Evolutionary conservation across 352 stramenopile species (phyloP).

Genomic region (Globisporangium apiculatum): DNA sequence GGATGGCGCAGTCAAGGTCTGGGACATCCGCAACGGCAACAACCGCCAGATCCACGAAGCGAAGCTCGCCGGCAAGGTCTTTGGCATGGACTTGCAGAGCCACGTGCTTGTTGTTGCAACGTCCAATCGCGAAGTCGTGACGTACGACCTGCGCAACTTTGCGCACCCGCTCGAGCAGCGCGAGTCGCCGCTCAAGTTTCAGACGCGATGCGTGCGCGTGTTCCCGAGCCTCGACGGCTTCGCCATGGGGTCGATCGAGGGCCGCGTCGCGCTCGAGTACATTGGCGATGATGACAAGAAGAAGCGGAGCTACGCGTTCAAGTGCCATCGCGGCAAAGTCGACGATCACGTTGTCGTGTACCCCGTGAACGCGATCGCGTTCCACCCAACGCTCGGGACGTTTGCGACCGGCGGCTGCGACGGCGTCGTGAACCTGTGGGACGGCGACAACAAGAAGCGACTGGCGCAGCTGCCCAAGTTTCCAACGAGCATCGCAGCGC

Average conservation of each 20-base stretch:
- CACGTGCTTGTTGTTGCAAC: constrained; percentile 57
- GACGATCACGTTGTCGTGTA: constrained; percentile 86
- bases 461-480: constrained; percentile 80
- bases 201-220: constrained; percentile 86
- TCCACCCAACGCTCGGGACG: constrained; percentile 91
- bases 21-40: constrained; percentile 54
- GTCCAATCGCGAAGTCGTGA: constrained; percentile 42
- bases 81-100: constrained; percentile 49
- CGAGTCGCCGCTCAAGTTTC: constrained; percentile 87
- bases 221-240: constrained; percentile 75
- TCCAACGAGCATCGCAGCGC: constrained; percentile 83
- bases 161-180: constrained; percentile 46
- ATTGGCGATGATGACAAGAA: constrained; percentile 53
- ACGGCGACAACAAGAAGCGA: constrained; percentile 95
- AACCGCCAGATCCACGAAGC: constrained; percentile 41
- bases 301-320: constrained; percentile 95
- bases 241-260: constrained; percentile 94
- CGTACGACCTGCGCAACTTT: constrained; percentile 85
- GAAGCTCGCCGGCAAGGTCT: constrained; percentile 50
- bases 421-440: constrained; percentile 90
- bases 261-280: constrained; percentile 96
- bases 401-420: constrained; percentile 96
- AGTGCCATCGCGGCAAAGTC: constrained; percentile 93
- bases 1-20: constrained; percentile 58
- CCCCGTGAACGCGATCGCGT: constrained; percentile 94